Evolutionary conservation across 352 stramenopile genomes (phyloP).

Genomic region (Peronospora tabacina): DNA sequence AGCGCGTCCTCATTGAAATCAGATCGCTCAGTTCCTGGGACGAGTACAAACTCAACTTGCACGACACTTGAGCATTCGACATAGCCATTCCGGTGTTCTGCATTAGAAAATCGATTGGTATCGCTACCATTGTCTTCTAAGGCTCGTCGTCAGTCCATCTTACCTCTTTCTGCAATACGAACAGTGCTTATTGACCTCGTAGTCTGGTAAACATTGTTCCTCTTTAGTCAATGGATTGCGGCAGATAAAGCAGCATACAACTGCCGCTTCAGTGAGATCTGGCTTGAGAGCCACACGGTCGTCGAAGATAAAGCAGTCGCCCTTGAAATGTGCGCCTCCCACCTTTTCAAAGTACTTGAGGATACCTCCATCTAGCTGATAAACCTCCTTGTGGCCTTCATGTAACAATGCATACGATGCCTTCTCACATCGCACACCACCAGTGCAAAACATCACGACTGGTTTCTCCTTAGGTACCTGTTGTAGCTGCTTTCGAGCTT

Average conservation of each 20-base stretch:
- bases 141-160: slow-evolving; percentile 28
- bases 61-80: not conserved
- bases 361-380: slow-evolving; percentile 69
- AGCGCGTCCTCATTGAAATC: slow-evolving; percentile 1
- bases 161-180: slow-evolving; percentile 49
- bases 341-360: slow-evolving; percentile 77
- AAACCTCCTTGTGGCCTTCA: slow-evolving; percentile 49
- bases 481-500: slow-evolving; percentile 34
- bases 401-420: slow-evolving; percentile 54
- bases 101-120: not conserved
- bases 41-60: not conserved
- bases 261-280: slow-evolving; percentile 37
- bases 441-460: slow-evolving; percentile 79
- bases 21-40: not conserved
- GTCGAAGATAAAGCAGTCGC: slow-evolving; percentile 79
- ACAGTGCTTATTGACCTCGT: slow-evolving; percentile 36
- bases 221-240: slow-evolving; percentile 45
- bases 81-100: not conserved
- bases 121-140: not conserved
- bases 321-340: slow-evolving; percentile 55
- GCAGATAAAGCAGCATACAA: slow-evolving; percentile 47
- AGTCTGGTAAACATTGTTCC: slow-evolving; percentile 42
- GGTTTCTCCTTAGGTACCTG: slow-evolving; percentile 57
- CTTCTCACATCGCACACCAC: slow-evolving; percentile 68
- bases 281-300: slow-evolving; percentile 63